Base-by-base conservation (phyloP, 2,329 filamentous ascomycete species). In the Reticulascus tulasneorum region DNA sequence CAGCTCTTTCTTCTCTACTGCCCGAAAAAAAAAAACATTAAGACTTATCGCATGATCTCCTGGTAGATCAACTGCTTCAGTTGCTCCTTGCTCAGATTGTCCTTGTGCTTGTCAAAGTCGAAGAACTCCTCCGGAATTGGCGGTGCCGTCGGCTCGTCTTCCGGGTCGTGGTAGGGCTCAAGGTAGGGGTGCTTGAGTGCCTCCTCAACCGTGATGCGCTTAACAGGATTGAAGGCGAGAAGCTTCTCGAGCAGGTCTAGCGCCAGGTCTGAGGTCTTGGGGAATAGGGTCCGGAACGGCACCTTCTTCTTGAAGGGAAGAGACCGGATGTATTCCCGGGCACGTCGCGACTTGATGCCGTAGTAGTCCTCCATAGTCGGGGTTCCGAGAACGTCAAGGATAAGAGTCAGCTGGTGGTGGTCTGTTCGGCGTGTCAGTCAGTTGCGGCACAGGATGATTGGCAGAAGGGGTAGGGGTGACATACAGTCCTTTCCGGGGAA, bases 351-450 rank as follows among this genome's bases (percentile, higher is more conserved):
- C 71, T 98, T 98, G 78, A 98, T 98, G 48, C 93, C 93, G 55
- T 98, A 98, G 76, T 98, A 98, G 62, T 98, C 93, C 63, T 98
- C 93, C 93, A 98, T 98, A 10, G 93, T 98, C 4, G 93, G 93
- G 4, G 93, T 98, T 47, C 93, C 93, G 41, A 98, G 84, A 33
- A 98, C 91, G 53, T 98, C 93, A 49, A 98, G 75, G 56, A 98
- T 98, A 45, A 98, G 75, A 7, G 93, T 98, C 53, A 98, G 72
- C 67, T 98, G 93, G 68, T 98, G 93, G 66, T 98, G 93, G 61
- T 98, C 88, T 94, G 50, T 9, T 35, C 29, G 38, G 52, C 37
- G 50, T 50, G 33, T 25, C 12, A 20, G 16, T 38, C 9, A 27
- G 28, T 22, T 16, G 12, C 4, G 13, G 4, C 23, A 18, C 9